A percentile compares a stretch with the other conserved stretches of the same genome.
phyloP scores from a whole-genome alignment of 2,329 filamentous ascomycete species.

The Aspergillus calidoustus region DNA sequence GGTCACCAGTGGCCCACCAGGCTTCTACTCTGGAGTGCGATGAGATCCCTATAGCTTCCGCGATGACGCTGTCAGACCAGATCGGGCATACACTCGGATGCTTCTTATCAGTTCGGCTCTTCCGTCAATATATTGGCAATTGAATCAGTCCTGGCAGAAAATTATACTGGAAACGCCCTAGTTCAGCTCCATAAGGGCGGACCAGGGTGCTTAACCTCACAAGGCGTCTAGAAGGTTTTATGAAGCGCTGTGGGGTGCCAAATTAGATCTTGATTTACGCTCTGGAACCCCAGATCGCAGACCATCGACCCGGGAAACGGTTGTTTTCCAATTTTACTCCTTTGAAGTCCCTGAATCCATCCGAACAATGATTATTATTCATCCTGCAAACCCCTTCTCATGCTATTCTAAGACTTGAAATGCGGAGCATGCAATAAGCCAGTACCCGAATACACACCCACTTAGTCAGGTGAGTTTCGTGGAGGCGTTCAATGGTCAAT shows the following conservation, averaged over 20 bases:
- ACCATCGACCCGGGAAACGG: not conserved
- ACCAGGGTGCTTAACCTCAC: slow-evolving; percentile 1
- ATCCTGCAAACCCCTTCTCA: no score
- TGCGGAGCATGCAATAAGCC: no score
- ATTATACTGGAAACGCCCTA: not conserved
- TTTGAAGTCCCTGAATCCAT: not conserved
- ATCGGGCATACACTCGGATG: not conserved
- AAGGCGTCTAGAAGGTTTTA: not conserved
- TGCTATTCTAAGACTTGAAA: no score
- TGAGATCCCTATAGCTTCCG: slow-evolving; percentile 11
- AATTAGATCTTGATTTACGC: slow-evolving; percentile 3
- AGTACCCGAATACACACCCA: no score
- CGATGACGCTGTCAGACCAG: slow-evolving; percentile 16
- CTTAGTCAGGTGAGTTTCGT: no score
- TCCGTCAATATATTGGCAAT: slow-evolving; percentile 10
- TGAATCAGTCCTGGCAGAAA: not conserved
- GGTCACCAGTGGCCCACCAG: slow-evolving; percentile 19
- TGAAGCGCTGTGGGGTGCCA: not conserved
- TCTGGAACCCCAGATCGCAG: not conserved
- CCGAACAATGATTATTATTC: not conserved
- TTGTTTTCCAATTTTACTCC: not conserved
- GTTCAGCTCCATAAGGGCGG: not conserved
- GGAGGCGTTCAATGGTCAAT: no score
- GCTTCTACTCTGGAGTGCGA: slow-evolving; percentile 18
- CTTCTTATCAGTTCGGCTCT: not conserved